phyloP scores from a whole-genome alignment of 2,329 filamentous ascomycete species.

The Hypoxylon sp. region DNA sequence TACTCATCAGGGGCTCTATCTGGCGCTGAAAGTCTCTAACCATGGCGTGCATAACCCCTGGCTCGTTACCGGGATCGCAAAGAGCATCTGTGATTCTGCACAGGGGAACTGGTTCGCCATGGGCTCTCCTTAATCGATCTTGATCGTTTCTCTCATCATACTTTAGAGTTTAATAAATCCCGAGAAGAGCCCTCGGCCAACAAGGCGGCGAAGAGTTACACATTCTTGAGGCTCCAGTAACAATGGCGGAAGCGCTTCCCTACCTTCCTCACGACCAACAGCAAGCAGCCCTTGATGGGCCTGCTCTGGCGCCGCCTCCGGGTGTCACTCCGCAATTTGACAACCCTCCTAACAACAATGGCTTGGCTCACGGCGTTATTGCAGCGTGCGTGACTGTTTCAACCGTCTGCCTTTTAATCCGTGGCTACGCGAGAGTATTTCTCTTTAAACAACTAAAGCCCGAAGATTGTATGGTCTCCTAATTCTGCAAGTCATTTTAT shows the following conservation, averaged over 20 bases:
- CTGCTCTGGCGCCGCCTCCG: constrained; percentile 32
- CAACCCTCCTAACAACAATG: constrained; percentile 38
- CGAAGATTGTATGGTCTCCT: constrained; percentile 35
- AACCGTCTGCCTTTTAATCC: constrained; percentile 32
- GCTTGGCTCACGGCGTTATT: constrained; percentile 34
- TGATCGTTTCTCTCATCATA: constrained; percentile 9
- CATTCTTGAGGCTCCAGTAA: constrained; percentile 24
- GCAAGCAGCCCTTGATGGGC: constrained; percentile 31
- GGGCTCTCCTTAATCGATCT: constrained; percentile 17
- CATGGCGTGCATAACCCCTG: constrained; percentile 18
- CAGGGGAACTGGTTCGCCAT: background rate
- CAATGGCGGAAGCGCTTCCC: constrained; percentile 29
- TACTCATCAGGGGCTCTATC: constrained; percentile 7
- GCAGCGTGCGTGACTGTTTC: constrained; percentile 29
- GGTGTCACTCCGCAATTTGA: constrained; percentile 35
- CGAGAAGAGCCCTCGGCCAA: constrained; percentile 3
- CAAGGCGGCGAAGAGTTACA: constrained; percentile 17
- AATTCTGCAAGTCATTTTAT: background rate
- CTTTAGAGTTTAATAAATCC: constrained; percentile 25
- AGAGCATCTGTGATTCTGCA: constrained; percentile 8
- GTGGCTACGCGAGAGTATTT: constrained; percentile 34
- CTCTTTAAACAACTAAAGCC: constrained; percentile 35
- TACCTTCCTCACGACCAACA: constrained; percentile 25
- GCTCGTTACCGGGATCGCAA: constrained; percentile 17
- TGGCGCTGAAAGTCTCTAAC: background rate